phyloP scores from a whole-genome alignment of 495 filamentous ascomycete species.

The Penicillium chermesinum region DNA sequence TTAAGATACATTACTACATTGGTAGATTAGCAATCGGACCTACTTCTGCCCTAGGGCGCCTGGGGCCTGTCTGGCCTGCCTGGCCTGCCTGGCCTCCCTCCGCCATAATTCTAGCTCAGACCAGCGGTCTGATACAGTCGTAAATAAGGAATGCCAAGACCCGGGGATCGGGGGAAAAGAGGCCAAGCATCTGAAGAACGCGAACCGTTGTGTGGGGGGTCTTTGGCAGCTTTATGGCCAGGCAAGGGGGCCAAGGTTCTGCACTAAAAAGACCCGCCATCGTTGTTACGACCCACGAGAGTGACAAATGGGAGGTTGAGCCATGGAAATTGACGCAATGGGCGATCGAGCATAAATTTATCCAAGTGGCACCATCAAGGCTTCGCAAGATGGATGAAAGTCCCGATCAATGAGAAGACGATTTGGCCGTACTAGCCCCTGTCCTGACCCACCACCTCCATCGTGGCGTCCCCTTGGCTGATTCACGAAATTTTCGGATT shows the following conservation, averaged over 20 bases:
- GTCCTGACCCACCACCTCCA: conserved; percentile 13
- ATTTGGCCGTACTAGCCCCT: conserved; percentile 8
- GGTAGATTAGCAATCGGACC: neutral
- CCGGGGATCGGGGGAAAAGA: no score
- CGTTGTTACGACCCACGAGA: no score
- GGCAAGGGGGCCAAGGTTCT: no score
- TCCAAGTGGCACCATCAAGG: neutral
- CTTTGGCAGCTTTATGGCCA: no score
- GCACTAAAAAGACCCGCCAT: no score
- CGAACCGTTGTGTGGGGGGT: no score
- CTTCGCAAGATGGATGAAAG: neutral
- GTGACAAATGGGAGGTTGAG: no score
- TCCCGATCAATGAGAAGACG: neutral
- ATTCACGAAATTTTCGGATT: neutral
- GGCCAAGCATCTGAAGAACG: no score
- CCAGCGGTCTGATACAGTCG: neutral
- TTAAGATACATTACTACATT: neutral
- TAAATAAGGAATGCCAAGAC: no score
- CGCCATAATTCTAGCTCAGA: neutral
- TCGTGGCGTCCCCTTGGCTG: neutral
- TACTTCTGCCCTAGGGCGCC: neutral
- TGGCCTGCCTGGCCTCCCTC: no score
- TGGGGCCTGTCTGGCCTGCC: no score
- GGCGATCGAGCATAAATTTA: neutral
- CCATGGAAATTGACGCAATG: neutral